Conservation (phyloP, 2,329 filamentous ascomycete species). For the Fusarium sublunatum region DNA sequence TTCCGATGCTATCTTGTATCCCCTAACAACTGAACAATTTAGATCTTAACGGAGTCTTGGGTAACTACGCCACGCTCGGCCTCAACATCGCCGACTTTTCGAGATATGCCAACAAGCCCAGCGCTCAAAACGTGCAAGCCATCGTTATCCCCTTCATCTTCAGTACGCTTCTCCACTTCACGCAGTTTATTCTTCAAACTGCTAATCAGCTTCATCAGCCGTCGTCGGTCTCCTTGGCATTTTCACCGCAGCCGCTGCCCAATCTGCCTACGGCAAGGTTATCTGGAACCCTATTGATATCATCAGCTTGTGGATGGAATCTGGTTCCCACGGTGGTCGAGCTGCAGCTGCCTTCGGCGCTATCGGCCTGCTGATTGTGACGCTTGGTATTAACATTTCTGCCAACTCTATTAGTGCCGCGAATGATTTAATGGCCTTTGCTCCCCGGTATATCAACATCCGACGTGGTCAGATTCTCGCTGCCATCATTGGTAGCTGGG, state of each 20-base stretch:
- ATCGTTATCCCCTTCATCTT: constrained; percentile 12
- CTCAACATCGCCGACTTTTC: constrained; percentile 16
- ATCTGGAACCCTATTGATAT: constrained; percentile 13
- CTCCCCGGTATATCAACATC: constrained; percentile 15
- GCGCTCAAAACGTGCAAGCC: constrained; percentile 14
- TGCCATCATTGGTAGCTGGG: constrained; percentile 6
- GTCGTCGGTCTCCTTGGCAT: constrained; percentile 10
- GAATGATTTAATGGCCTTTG: constrained; percentile 16
- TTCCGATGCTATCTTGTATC: background rate
- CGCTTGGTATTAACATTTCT: constrained; percentile 11
- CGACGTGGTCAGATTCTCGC: constrained; percentile 13
- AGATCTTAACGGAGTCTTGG: constrained; percentile 17
- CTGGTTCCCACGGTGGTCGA: constrained; percentile 6
- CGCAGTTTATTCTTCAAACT: background rate
- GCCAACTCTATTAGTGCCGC: constrained; percentile 19
- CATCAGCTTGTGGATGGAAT: constrained; percentile 9
- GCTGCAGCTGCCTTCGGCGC: constrained; percentile 13
- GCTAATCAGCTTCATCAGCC: background rate
- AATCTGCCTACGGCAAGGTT: constrained; percentile 6
- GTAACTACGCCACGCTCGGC: constrained; percentile 11
- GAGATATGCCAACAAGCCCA: constrained; percentile 15
- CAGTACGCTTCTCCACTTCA: background rate
- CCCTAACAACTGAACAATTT: background rate
- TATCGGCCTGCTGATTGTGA: constrained; percentile 6
- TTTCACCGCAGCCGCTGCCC: constrained; percentile 11